Base-by-base conservation (phyloP, 2,329 filamentous ascomycete genomes). In the Aspergillus sp. region DNA sequence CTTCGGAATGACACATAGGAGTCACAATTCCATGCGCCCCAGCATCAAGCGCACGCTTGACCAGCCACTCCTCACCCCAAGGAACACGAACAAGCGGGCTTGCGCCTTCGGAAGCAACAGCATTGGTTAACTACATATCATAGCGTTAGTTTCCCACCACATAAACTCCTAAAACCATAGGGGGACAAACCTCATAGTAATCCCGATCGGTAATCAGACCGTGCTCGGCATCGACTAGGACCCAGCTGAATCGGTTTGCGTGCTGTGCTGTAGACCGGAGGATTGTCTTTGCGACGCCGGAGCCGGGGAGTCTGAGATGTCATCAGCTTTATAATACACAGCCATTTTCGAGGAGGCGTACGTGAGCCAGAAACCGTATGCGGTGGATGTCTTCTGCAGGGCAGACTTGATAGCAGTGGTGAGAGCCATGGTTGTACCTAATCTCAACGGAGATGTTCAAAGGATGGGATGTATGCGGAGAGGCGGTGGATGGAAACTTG, bases 201-300 rank as follows among this genome's bases (percentile, higher is more conserved):
- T 76, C 64, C 41, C 63, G 60, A 49, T 76, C 74, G 30, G 68
- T 65, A 55, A 76, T 75, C 59, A 75, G 65, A 34, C 74, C 74
- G 59, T 77, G 74, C 62, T 77, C 74, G 34, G 71, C 72, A 46
- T 77, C 74, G 37, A 77, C 64, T 9, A 76, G 62, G 19, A 76
- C 72, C 74, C 74, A 77, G 61, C 66, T 69, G 60, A 71, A 72
- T 17, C 33, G 45, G 62, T 64, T 30, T 59, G 54, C 5, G 63
- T 60, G 19, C 12, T 56, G 54, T 12, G 67, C 60, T 27, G 64
- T 62, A 6, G 67, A 64, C 46, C 67, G 70, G n/a, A 73, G 61
- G n/a, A 74, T 66, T 5, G 69, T 69, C 60, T 68, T 72, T 33
- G 70, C 72, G 30, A 73, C 60, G 37, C 62, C 63, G 6, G 68